A percentile compares a stretch with the other conserved stretches of the same genome.
These are phyloP conservation scores for Dryadomyces quercus-mongolicae DNA, from an alignment of 2,329 filamentous ascomycete species.

Conservation along the genomic window DNA sequence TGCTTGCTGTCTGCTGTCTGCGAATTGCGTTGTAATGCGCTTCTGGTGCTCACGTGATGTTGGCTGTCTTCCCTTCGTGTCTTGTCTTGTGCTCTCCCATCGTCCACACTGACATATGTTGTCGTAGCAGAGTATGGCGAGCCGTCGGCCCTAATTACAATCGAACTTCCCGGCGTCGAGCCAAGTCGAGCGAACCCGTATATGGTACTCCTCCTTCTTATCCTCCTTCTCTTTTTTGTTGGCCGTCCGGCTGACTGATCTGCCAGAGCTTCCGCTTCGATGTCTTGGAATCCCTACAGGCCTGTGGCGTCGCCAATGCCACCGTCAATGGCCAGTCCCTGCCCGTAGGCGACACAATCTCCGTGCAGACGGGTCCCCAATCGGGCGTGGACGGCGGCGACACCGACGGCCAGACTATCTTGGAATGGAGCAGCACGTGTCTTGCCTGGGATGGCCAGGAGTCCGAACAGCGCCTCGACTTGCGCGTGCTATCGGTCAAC, in stretches of 20 bases:
- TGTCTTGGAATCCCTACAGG: conserved; percentile 29
- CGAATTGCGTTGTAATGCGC: no score
- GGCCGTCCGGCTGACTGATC: background rate
- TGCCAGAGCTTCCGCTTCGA: conserved; percentile 28
- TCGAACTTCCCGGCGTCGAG: conserved; percentile 13
- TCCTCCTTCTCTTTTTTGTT: background rate
- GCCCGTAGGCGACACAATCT: conserved; percentile 28
- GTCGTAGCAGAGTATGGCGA: conserved; percentile 4
- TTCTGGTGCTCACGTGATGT: background rate
- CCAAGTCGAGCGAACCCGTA: conserved; percentile 9
- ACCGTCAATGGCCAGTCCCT: conserved; percentile 33
- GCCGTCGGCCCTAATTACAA: conserved; percentile 14
- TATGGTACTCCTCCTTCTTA: conserved; percentile 13
- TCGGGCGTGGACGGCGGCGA: background rate
- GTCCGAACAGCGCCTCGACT: conserved; percentile 30
- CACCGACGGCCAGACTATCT: conserved; percentile 21
- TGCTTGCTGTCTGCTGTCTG: background rate
- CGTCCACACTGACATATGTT: background rate
- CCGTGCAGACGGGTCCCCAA: conserved; percentile 25
- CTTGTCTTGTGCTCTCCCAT: background rate
- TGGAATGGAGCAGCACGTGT: conserved; percentile 36
- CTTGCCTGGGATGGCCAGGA: conserved; percentile 25
- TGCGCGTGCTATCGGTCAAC: conserved; percentile 30
- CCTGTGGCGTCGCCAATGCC: conserved; percentile 34
- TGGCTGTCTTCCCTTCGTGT: no score